Percentiles rank a stretch among this genome's conserved stretches.
Evolutionary conservation across 73 alveolate species (phyloP).

Genomic region (Paramecium sexaurelia): DNA sequence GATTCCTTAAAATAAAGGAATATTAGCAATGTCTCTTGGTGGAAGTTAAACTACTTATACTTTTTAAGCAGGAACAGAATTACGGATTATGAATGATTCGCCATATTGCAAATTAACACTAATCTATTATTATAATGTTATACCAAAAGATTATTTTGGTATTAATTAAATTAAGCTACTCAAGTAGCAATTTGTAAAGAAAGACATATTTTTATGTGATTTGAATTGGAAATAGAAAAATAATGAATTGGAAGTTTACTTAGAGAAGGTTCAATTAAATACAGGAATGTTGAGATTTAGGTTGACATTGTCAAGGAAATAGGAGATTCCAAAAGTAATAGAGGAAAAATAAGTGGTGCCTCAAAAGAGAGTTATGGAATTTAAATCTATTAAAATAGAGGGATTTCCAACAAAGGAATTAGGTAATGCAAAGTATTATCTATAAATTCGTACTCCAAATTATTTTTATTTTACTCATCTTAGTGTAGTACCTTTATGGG

Average conservation of each 20-base stretch:
- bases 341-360: neutral
- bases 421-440: neutral
- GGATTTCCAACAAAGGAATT: neutral
- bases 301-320: neutral
- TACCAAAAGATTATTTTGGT: neutral
- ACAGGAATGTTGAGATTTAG: neutral
- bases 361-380: neutral
- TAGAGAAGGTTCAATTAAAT: neutral
- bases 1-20: neutral
- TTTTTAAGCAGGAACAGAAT: neutral
- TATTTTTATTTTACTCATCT: neutral
- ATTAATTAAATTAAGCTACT: neutral
- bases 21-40: neutral
- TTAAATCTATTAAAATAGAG: neutral
- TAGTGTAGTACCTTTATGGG: constrained; percentile 17
- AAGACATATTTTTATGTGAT: neutral
- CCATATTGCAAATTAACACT: constrained; percentile 6
- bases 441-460: neutral
- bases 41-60: neutral
- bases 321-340: neutral
- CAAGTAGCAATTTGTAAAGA: neutral
- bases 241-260: neutral
- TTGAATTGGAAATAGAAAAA: neutral
- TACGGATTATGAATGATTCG: neutral
- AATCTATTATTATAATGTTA: neutral